Evolutionary conservation across 2,329 filamentous ascomycete species (phyloP), one percentile per base, ranked within the genome.

Genomic region (Sclerotinia glacialis): DNA sequence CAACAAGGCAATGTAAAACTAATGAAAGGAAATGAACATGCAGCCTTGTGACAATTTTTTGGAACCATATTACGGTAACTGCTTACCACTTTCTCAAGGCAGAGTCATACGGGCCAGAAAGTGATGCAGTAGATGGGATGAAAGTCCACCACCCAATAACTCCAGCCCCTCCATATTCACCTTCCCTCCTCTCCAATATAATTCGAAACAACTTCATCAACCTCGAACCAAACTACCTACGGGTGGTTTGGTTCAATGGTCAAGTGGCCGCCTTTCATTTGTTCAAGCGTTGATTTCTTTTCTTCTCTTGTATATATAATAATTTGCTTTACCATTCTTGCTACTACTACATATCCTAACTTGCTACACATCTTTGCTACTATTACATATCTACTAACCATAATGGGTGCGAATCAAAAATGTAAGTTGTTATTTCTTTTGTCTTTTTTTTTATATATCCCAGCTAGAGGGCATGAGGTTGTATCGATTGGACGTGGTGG

Each of bases 371-470:
- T n/a, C n/a, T n/a, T n/a, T n/a, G n/a, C n/a, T n/a, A n/a, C n/a
- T n/a, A n/a, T 34, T 37, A 23, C 7, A 56, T 47, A 47, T 28
- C 47, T 28, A 9, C 53, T 40, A 40, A 55, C 53, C 53, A 5
- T 55, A 16, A n/a, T 47, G 4, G 0, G 26, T 46, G 21, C 12
- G 28, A 23, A 23, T 3, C 12, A 21, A 14, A 23, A 37, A 37
- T 61, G 44, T 37, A 61, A 49, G 44, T 49, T 61, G n/a, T 61
- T 21, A 61, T 61, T 40, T 61, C 44, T 49, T 49, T 40, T 61
- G 31, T 31, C 31, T 21, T 61, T 61, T 60, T 49, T 21, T 61
- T 61, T 60, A 37, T 21, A 9, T 14, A 21, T 23, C 11, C 44
- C 47, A 21, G 12, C 16, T 11, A 34, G 23, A 16, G 14, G 28